phyloP scores from a whole-genome alignment of 192 early-diverging fungal genomes.

The Gonapodya prolifera region DNA sequence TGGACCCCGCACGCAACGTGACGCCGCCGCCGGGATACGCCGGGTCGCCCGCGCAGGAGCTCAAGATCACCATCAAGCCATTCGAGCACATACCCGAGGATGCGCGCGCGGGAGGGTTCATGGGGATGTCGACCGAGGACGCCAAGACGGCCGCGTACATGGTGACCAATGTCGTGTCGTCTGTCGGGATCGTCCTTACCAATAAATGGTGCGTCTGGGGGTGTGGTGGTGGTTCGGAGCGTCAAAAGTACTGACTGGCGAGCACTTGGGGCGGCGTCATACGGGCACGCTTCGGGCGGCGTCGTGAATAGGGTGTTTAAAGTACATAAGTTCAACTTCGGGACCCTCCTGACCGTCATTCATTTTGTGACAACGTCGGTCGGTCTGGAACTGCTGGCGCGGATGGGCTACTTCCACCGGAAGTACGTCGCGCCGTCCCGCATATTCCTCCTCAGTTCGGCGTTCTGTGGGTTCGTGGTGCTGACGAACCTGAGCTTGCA shows the following conservation, averaged over 20 bases:
- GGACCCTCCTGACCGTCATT: conserved; percentile 9
- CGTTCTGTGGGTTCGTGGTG: conserved; percentile 9
- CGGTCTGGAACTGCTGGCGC: conserved; percentile 8
- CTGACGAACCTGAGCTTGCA: conserved; percentile 13
- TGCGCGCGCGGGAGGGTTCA: background rate
- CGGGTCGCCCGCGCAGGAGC: background rate
- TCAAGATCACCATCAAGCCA: conserved; percentile 1
- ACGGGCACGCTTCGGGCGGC: too few species aligned
- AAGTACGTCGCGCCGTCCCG: conserved; percentile 1
- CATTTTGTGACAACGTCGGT: conserved; percentile 8
- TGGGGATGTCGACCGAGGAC: background rate
- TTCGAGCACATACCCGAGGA: background rate
- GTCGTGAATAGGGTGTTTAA: background rate
- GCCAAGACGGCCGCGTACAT: background rate
- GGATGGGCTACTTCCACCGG: background rate
- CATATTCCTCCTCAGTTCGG: background rate
- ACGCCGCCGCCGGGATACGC: background rate
- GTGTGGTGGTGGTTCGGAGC: too few species aligned
- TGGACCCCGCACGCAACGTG: too few species aligned
- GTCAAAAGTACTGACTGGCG: too few species aligned
- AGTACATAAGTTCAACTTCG: conserved; percentile 1
- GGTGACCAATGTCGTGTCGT: conserved; percentile 8
- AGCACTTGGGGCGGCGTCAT: too few species aligned
- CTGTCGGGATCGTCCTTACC: conserved; percentile 7
- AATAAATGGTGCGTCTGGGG: conserved; percentile 12